A percentile compares a stretch with the other conserved stretches of the same genome.
Evolutionary conservation across 2,329 filamentous ascomycete species (phyloP).

Genomic region (Sarocladiaceae sp.): DNA sequence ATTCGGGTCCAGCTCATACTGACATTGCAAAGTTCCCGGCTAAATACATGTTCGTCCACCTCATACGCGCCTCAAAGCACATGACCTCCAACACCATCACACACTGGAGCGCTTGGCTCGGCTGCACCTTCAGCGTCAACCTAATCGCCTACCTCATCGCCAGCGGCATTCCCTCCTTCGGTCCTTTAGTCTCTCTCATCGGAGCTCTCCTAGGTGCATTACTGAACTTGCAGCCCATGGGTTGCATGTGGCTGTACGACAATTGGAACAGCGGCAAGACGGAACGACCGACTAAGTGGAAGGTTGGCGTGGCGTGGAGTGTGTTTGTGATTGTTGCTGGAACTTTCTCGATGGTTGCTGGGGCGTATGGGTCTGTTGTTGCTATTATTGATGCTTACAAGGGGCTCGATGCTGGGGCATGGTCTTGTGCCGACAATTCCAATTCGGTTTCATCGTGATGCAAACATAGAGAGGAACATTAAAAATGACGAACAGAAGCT

Average conservation of each 20-base stretch:
- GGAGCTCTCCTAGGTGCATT: slow-evolving; percentile 22
- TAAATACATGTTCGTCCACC: too few relatives aligned
- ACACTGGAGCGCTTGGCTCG: too few relatives aligned
- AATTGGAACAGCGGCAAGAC: slow-evolving; percentile 24
- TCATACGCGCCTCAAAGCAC: too few relatives aligned
- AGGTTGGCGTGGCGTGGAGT: background rate
- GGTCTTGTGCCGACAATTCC: slow-evolving; percentile 16
- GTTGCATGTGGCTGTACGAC: slow-evolving; percentile 39
- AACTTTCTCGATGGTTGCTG: slow-evolving; percentile 10
- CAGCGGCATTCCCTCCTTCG: slow-evolving; percentile 24
- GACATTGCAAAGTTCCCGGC: too few relatives aligned
- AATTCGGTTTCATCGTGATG: slow-evolving; percentile 8
- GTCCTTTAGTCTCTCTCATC: slow-evolving; percentile 20
- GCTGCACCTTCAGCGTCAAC: too few relatives aligned
- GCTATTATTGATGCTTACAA: slow-evolving; percentile 12
- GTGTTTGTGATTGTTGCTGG: background rate
- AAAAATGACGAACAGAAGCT: too few relatives aligned
- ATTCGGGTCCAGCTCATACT: too few relatives aligned
- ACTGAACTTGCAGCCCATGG: slow-evolving; percentile 23
- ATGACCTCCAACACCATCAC: too few relatives aligned
- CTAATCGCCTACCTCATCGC: slow-evolving; percentile 26
- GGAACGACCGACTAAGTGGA: background rate
- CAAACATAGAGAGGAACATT: too few relatives aligned
- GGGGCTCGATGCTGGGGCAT: slow-evolving; percentile 10
- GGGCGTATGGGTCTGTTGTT: slow-evolving; percentile 13